These are phyloP conservation scores for Trametes villosa DNA, from an alignment of 768 basidiomycete genomes.

Conservation along the genomic window DNA sequence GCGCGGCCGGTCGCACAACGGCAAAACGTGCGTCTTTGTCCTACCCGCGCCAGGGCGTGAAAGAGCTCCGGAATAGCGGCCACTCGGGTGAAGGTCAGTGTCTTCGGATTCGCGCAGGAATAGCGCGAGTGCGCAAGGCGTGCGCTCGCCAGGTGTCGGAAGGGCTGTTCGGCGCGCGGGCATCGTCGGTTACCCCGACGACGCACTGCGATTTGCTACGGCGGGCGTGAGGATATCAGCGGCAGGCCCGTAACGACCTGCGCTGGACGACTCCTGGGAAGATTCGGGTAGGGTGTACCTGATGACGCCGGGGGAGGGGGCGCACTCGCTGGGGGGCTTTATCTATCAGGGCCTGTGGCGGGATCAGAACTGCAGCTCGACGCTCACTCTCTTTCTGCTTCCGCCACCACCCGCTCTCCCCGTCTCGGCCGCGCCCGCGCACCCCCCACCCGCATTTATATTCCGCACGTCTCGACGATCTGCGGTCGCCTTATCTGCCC, in stretches of 20 bases:
- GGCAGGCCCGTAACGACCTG: no score
- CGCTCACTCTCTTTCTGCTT: not conserved
- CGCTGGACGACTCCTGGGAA: not conserved
- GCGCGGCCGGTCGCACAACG: no score
- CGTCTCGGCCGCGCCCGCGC: not conserved
- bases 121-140: not conserved
- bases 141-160: not conserved
- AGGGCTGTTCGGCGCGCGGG: conserved; percentile 10
- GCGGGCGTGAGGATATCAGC: not conserved
- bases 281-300: not conserved
- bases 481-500: not conserved
- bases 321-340: not conserved
- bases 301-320: not conserved
- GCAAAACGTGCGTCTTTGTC: no score
- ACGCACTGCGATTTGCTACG: conserved; percentile 3
- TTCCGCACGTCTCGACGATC: conserved; percentile 5
- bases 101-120: conserved; percentile 5
- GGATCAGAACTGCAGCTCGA: conserved; percentile 2
- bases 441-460: not conserved
- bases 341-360: conserved; percentile 1
- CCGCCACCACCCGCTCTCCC: conserved; percentile 10
- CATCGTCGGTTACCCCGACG: conserved; percentile 4
- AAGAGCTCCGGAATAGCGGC: not conserved
- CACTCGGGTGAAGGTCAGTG: not conserved
- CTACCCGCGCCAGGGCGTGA: not conserved